Conservation (phyloP, 1,284 basidiomycete species). For the Cutaneotrichosporon spelunceum region DNA sequence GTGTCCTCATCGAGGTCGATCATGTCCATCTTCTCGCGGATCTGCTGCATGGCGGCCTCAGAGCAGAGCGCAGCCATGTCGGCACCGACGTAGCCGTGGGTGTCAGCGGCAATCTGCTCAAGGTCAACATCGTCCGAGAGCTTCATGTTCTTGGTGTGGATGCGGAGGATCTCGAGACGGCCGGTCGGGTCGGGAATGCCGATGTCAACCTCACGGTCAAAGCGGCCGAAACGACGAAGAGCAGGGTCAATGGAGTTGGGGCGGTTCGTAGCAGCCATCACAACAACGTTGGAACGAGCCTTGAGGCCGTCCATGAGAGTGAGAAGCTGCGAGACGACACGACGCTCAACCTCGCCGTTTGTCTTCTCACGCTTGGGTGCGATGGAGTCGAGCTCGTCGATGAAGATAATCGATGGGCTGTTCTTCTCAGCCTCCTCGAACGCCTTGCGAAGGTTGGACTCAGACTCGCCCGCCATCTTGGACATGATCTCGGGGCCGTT, state of each 20-base stretch:
- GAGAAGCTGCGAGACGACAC: constrained; percentile 95
- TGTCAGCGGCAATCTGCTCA: constrained; percentile 97
- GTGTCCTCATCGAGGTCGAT: constrained; percentile 91
- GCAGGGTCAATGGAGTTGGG: constrained; percentile 99
- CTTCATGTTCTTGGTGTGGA: constrained; percentile 99
- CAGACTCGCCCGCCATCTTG: constrained; percentile 98
- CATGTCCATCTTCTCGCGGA: constrained; percentile 96
- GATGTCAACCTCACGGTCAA: constrained; percentile 98
- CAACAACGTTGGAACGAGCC: constrained; percentile 96
- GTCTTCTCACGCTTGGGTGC: constrained; percentile 99
- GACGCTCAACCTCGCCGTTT: constrained; percentile 98
- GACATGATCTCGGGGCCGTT: constrained; percentile 99
- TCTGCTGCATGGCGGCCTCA: constrained; percentile 97
- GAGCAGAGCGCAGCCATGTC: constrained; percentile 95
- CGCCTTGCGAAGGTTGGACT: constrained; percentile 94
- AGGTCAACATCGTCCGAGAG: constrained; percentile 95
- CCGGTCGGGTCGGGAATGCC: constrained; percentile 98
- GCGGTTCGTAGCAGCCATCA: constrained; percentile 96
- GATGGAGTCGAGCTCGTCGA: constrained; percentile 96
- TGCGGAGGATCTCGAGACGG: constrained; percentile 95
- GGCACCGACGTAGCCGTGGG: constrained; percentile 98
- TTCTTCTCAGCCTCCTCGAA: constrained; percentile 99
- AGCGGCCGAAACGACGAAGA: constrained; percentile 94
- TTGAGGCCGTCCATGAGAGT: constrained; percentile 99
- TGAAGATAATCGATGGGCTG: constrained; percentile 98